Conservation (phyloP, 2,329 filamentous ascomycete genomes). For the Pseudohalonectria lignicola region DNA sequence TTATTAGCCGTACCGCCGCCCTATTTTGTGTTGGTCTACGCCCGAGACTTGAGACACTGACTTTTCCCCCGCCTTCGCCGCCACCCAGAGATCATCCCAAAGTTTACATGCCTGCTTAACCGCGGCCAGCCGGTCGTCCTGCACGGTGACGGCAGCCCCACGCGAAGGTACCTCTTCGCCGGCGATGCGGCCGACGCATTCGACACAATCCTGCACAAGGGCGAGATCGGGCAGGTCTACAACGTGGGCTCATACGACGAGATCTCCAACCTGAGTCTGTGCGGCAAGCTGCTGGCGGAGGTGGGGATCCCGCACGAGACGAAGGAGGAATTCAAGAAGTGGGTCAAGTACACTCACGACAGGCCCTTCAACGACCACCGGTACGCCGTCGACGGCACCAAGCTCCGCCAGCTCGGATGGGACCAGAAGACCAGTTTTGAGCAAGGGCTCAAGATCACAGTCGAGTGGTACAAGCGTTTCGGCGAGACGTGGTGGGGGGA, state of each 20-base stretch:
- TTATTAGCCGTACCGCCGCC: conserved; percentile 2
- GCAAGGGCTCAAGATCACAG: conserved; percentile 51
- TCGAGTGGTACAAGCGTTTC: conserved; percentile 59
- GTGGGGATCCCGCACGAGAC: conserved; percentile 44
- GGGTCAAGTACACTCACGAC: conserved; percentile 67
- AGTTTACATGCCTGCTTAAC: conserved; percentile 64
- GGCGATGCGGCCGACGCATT: conserved; percentile 73
- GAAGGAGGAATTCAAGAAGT: conserved; percentile 44
- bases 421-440: conserved; percentile 54
- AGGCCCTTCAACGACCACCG: conserved; percentile 68
- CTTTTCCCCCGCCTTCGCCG: no score
- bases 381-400: conserved; percentile 61
- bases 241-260: conserved; percentile 74
- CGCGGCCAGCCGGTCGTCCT: conserved; percentile 56
- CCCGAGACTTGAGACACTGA: no score
- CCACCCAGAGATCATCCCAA: conserved; percentile 72
- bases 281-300: conserved; percentile 50
- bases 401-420: conserved; percentile 58
- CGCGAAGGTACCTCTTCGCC: conserved; percentile 66
- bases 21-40: no score
- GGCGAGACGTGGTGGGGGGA: conserved; percentile 64
- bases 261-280: conserved; percentile 62
- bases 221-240: conserved; percentile 64
- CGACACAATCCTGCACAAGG: conserved; percentile 74
- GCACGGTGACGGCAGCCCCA: conserved; percentile 67